Evolutionary conservation across 2,329 filamentous ascomycete genomes (phyloP).

Genomic region (Cordyceps militaris): DNA sequence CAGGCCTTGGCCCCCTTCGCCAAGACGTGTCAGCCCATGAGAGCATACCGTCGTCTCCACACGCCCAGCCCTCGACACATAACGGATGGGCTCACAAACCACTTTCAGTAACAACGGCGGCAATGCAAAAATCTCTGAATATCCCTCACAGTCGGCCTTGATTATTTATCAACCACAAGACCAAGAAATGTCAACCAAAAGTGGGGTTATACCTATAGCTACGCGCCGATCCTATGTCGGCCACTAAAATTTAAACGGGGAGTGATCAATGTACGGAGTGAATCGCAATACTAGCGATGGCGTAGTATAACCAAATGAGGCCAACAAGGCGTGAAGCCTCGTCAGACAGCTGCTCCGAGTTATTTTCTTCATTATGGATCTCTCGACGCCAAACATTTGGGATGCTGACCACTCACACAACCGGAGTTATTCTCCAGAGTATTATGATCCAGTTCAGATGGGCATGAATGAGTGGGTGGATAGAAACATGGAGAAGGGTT

Average conservation of each 20-base stretch:
- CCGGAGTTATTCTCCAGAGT: neutral
- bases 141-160: neutral
- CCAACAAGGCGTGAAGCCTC: neutral
- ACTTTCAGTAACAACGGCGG: neutral
- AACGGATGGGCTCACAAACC: neutral
- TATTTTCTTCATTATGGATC: conserved; percentile 5
- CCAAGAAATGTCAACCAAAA: no score
- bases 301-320: neutral
- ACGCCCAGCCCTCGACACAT: neutral
- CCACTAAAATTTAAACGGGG: no score
- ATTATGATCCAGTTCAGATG: neutral
- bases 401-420: neutral
- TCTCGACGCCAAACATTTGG: neutral
- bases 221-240: no score
- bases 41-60: neutral
- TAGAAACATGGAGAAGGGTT: no score
- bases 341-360: neutral
- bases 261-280: no score
- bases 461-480: neutral
- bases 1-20: neutral
- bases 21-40: conserved; percentile 5
- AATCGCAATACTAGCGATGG: no score
- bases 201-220: no score
- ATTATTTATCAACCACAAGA: no score
- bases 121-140: neutral